A percentile compares a stretch with the other conserved stretches of the same genome.
Evolutionary conservation across 345 rosid species (phyloP).

Genomic region (Lumnitzera littorea): DNA sequence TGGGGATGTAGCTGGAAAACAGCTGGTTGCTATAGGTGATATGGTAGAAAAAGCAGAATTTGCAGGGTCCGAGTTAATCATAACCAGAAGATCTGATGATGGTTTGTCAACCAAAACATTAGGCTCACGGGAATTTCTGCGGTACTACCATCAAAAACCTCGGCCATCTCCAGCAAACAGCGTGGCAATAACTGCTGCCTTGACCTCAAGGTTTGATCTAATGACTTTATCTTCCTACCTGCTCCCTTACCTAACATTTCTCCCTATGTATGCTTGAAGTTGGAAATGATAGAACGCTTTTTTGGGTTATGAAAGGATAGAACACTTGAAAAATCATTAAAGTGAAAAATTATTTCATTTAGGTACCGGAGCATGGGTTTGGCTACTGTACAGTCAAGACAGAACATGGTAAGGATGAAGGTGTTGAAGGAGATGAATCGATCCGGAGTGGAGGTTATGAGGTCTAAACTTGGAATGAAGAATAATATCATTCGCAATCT

Average conservation of each 20-base stretch:
- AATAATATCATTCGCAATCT: constrained; percentile 71
- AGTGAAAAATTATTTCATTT: constrained; percentile 3
- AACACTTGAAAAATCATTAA: neutral
- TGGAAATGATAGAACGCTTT: neutral
- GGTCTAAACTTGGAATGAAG: constrained; percentile 71
- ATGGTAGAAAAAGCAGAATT: constrained; percentile 45
- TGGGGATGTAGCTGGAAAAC: constrained; percentile 69
- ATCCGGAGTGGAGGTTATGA: constrained; percentile 63
- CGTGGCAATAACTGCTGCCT: constrained; percentile 49
- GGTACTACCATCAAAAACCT: constrained; percentile 88
- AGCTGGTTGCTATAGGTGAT: constrained; percentile 59
- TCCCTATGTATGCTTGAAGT: neutral
- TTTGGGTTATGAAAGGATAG: neutral
- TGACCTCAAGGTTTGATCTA: constrained; percentile 63
- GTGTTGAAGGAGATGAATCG: constrained; percentile 61
- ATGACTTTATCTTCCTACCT: neutral
- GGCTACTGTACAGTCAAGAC: constrained; percentile 64
- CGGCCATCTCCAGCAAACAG: constrained; percentile 55
- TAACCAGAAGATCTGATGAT: constrained; percentile 45
- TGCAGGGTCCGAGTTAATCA: constrained; percentile 84
- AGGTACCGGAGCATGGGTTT: constrained; percentile 90
- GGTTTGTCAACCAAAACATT: constrained; percentile 48
- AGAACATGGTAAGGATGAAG: constrained; percentile 73
- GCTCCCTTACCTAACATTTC: neutral
- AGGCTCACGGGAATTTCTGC: constrained; percentile 84